phyloP scores from a whole-genome alignment of 2,329 filamentous ascomycete species.

The Fusarium concolor region DNA sequence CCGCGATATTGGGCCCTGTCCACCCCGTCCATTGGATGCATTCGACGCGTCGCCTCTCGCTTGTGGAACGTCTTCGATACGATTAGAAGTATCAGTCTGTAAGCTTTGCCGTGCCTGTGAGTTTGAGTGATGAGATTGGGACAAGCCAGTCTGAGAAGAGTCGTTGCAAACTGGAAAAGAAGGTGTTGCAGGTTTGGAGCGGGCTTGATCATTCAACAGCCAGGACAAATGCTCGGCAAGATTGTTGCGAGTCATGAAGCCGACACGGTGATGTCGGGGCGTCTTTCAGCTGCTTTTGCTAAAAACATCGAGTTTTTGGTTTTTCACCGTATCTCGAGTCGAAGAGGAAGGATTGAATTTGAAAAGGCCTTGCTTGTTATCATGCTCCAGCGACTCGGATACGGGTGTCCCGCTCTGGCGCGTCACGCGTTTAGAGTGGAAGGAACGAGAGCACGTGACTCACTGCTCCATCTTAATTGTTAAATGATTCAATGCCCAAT shows the following conservation, averaged over 20 bases:
- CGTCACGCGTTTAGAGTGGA: slow-evolving; percentile 49
- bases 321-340: slow-evolving; percentile 13
- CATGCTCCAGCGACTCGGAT: slow-evolving; percentile 30
- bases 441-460: slow-evolving; percentile 47
- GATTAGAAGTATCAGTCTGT: slow-evolving; percentile 1
- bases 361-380: slow-evolving; percentile 39
- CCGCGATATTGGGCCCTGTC: slow-evolving; percentile 36
- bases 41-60: slow-evolving; percentile 13
- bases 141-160: slow-evolving; percentile 38
- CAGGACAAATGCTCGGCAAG: slow-evolving; percentile 68
- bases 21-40: slow-evolving; percentile 40
- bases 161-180: slow-evolving; percentile 52
- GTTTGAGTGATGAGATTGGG: slow-evolving; percentile 44
- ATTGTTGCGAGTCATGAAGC: slow-evolving; percentile 73
- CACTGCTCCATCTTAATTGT: slow-evolving; percentile 8
- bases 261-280: slow-evolving; percentile 46
- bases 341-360: slow-evolving; percentile 18
- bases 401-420: slow-evolving; percentile 40
- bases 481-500: slow-evolving; percentile 7
- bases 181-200: slow-evolving; percentile 55
- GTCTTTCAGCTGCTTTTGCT: slow-evolving; percentile 35
- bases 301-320: slow-evolving; percentile 43
- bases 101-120: slow-evolving; percentile 13
- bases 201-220: slow-evolving; percentile 63
- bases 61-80: slow-evolving; percentile 4